Percentiles rank a stretch among this genome's conserved stretches.
Conservation (phyloP, 495 filamentous ascomycete species). For the Trypethelium eluteriae region DNA sequence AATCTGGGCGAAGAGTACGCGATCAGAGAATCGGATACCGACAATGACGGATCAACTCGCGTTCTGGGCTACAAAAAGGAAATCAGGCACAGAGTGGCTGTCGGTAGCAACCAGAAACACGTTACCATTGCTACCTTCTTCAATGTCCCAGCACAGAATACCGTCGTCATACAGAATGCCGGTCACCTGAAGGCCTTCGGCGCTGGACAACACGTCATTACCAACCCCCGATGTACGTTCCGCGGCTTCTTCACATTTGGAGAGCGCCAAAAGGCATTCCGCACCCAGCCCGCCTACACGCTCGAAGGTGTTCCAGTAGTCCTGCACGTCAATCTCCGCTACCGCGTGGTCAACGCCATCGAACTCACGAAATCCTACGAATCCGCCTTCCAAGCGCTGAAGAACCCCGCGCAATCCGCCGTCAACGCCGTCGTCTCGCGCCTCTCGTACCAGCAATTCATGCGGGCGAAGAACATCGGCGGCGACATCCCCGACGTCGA, state of each 20-base stretch:
- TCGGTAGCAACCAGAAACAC: not conserved
- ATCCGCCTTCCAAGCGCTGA: constrained; percentile 4
- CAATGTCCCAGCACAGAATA: constrained; percentile 4
- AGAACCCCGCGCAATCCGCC: constrained; percentile 2
- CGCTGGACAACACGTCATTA: constrained; percentile 7
- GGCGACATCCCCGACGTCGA: constrained; percentile 4
- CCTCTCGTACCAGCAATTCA: constrained; percentile 4
- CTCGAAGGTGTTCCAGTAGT: not conserved
- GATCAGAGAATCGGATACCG: not conserved
- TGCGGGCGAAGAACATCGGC: constrained; percentile 5
- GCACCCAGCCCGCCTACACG: constrained; percentile 8
- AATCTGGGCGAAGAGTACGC: constrained; percentile 3
- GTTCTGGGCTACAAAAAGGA: constrained; percentile 9
- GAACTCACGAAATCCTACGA: constrained; percentile 8
- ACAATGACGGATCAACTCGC: constrained; percentile 5
- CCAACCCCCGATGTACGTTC: constrained; percentile 1
- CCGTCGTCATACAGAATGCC: constrained; percentile 6
- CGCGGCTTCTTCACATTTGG: constrained; percentile 7
- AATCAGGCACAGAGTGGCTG: not conserved
- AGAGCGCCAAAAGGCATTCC: constrained; percentile 5
- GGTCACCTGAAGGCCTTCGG: constrained; percentile 4
- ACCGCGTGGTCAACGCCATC: not conserved
- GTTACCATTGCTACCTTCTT: constrained; percentile 9
- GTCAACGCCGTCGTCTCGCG: constrained; percentile 2
- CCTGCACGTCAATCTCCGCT: constrained; percentile 4